Base-by-base conservation (phyloP, 164 flowering plant genomes). In the Vitis labrusca region DNA sequence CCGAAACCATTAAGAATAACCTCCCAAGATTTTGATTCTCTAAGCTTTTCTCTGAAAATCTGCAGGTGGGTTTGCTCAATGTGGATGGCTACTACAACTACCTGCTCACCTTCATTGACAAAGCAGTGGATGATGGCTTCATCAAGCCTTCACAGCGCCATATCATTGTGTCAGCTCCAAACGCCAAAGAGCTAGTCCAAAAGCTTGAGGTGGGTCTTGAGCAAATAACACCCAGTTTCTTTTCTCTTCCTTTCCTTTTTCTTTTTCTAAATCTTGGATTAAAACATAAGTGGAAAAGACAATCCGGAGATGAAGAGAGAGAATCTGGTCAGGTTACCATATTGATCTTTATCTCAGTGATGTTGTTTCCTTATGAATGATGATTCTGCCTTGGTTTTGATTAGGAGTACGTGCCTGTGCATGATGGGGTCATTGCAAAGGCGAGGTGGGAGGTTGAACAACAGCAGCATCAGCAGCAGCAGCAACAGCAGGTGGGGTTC, bases 11-110 rank as follows among this genome's bases (percentile, higher is more conserved):
- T 3, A 37, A 5, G 2, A 37, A 37, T 6, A 37, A 37, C 44
- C 44, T 37, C 7, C 44, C 44, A 5, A 3, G 17, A 15, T 15
- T 13, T 56, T 3, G 2, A 58, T 5, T 16, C 27, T 15, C 10
- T 62, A 16, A 53, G 37, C 27, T 54, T 58, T 64, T n/a, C 5
- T 64, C 6, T 37, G 44, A 37, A 29, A n/a, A 47, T 51, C 2
- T 47, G 63, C 76, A 88, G 92, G 89, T 88, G 71, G 92, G 92
- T 17, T 69, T 88, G 72, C 79, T 88, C 10, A 88, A 88, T 60
- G 92, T 88, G 63, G 88, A 88, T 50, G 92, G 92, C n/a, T 88
- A 84, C 85, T 88, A 88, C 82, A 74, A 88, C 70, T 80, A 53
- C 49, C 85, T 88, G 2, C 77, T 88, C 12, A 81, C 80, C 50